Evolutionary conservation across 1,284 basidiomycete species (phyloP).

Genomic region (Tilletia horrida): DNA sequence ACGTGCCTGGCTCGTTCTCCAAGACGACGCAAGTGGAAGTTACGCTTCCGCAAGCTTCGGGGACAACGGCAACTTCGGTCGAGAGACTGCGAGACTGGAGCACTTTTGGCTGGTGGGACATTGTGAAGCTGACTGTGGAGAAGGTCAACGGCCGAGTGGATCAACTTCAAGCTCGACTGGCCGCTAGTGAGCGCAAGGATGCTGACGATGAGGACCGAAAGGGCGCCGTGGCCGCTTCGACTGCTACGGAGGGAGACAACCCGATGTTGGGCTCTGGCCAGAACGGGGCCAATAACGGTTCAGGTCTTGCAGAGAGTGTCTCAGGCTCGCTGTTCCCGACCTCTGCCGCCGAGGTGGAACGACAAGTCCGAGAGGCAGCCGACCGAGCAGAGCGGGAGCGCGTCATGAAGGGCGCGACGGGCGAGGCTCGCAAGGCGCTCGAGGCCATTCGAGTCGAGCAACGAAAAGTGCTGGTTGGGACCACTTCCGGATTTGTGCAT

Average conservation of each 20-base stretch:
- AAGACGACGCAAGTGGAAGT: background rate
- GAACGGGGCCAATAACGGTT: background rate
- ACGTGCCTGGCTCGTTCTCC: slow-evolving; percentile 23
- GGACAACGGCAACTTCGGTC: background rate
- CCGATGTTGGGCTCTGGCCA: background rate
- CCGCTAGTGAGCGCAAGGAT: slow-evolving; percentile 32
- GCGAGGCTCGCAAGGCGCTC: slow-evolving; percentile 35
- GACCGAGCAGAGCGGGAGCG: slow-evolving; percentile 22
- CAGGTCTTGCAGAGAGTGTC: background rate
- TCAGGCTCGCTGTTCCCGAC: slow-evolving; percentile 6
- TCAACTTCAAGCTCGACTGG: slow-evolving; percentile 45
- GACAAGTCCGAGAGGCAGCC: slow-evolving; percentile 9
- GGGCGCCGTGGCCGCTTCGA: slow-evolving; percentile 34
- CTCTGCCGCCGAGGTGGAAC: slow-evolving; percentile 10
- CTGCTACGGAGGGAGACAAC: slow-evolving; percentile 20
- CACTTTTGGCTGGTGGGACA: slow-evolving; percentile 43
- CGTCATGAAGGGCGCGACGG: slow-evolving; percentile 21
- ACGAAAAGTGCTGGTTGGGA: slow-evolving; percentile 46
- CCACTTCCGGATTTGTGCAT: slow-evolving; percentile 33
- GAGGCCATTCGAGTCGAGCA: slow-evolving; percentile 50
- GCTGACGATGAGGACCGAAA: slow-evolving; percentile 33
- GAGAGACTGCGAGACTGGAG: slow-evolving; percentile 40
- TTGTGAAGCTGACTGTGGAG: slow-evolving; percentile 48
- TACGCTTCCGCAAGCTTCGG: background rate
- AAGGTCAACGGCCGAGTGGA: slow-evolving; percentile 53